Conservation (phyloP, 345 rosid genomes). For the Xanthoceras sorbifolium region DNA sequence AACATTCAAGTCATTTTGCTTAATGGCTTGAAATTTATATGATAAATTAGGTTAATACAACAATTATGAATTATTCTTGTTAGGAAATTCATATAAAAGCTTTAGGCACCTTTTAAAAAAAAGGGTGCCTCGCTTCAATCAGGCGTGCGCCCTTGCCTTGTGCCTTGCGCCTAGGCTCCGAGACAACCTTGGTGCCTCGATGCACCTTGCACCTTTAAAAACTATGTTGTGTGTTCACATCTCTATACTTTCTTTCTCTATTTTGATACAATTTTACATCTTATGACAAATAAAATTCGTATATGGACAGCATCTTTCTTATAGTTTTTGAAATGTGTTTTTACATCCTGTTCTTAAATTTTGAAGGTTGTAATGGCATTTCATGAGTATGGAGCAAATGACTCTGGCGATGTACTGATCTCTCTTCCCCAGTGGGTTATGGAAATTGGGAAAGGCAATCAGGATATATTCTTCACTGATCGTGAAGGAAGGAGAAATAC, state of each 20-base stretch:
- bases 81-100: too few species aligned
- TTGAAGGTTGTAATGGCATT: constrained; percentile 93
- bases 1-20: too few species aligned
- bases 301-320: constrained; percentile 5
- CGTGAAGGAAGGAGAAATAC: constrained; percentile 84
- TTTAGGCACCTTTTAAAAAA: too few species aligned
- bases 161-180: too few species aligned
- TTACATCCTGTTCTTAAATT: constrained; percentile 24
- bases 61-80: too few species aligned
- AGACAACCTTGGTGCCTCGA: too few species aligned
- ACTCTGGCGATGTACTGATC: constrained; percentile 50
- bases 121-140: too few species aligned
- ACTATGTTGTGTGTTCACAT: too few species aligned
- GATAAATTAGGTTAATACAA: too few species aligned
- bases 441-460: constrained; percentile 88
- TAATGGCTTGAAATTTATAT: too few species aligned
- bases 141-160: too few species aligned
- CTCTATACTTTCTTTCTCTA: background rate
- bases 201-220: too few species aligned
- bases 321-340: constrained; percentile 19
- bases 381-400: constrained; percentile 79
- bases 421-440: constrained; percentile 94
- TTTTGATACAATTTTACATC: background rate
- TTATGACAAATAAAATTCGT: background rate
- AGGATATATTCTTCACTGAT: constrained; percentile 86